Base-by-base conservation (phyloP, 2,329 filamentous ascomycete genomes). In the Blumeria hordei region DNA sequence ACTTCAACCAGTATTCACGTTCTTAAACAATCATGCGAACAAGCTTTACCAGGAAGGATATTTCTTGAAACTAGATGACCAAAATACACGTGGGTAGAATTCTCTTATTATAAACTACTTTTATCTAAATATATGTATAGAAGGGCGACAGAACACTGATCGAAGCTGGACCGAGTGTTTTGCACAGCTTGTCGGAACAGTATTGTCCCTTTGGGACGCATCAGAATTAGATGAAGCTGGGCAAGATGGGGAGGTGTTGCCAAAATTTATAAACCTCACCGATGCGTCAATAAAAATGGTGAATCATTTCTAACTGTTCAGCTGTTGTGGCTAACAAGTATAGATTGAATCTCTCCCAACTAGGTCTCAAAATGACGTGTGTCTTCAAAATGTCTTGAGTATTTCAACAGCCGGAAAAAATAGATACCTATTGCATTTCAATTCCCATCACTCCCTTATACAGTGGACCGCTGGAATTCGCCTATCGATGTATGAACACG, bases 221-320 rank as follows among this genome's bases (percentile, higher is more conserved):
- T 81, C 85, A 59, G 88, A 92, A 66, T 74, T 96, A 57, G 92
- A 98, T 69, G 80, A 80, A 41, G 88, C 86, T 11, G 87, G 85
- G 37, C 82, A 87, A 62, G 80, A 92, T 63, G 84, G 81, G 60
- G 85, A 94, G 64, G 85, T 94, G 51, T 72, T 90, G 44, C 87
- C 88, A 35, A 92, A 85, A 53, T 98, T 95, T 66, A 88, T 98
- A 67, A 98, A 98, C 65, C 70, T 98, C 57, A 94, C 92, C 6
- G 92, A 98, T 74, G 92, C 92, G 18, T 94, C 92, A 0, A 88
- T 98, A 62, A 94, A 94, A 69, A 95, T 96, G 88, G 92, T 95
- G 74, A 61, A 69, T 21, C 36, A 50, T n/a, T 8, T 12, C 14
- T 11, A 6, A 14, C n/a, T 54, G 41, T 16, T 34, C 56, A 33